Evolutionary conservation across 2,329 filamentous ascomycete genomes (phyloP), one percentile per base, ranked within the genome.

Genomic region (Thielaviopsis populi): DNA sequence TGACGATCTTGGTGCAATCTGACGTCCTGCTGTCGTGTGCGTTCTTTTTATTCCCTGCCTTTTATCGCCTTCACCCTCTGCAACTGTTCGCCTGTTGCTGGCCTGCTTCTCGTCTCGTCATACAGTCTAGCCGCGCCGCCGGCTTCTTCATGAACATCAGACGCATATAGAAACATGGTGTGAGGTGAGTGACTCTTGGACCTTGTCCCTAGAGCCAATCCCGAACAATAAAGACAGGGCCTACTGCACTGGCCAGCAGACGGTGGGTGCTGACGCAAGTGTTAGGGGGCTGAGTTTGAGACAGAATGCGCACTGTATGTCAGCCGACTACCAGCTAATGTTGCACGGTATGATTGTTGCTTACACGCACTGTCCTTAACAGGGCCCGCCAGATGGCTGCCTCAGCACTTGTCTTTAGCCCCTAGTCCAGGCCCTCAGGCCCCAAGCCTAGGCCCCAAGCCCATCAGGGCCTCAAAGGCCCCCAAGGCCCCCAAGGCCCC

Each of bases 251-350:
- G 27, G 53, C 53, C 53, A 30, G 53, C 50, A 8, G 5, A 27
- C n/a, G 53, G 53, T 56, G 53, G 53, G 53, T 56, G 53, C 53
- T 56, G 24, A 56, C 53, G 53, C 53, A 56, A 33, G 53, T n/a
- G 53, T 56, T 56, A 56, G 53, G 10, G 53, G 3, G 3, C 10
- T 3, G 24, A 33, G 53, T 56, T 37, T 37, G 24, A 56, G 27
- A 33, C 13, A 1, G 10, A 24, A 4, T n/a, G n/a, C 6, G 27
- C 53, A 56, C 53, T 30, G 53, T 13, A 11, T 22, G 13, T 1
- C 17, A 8, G 1, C 4, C 5, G 2, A 10, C 1, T 17, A 5
- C 22, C 17, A 37, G n/a, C n/a, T n/a, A n/a, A n/a, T 11, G 2
- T 19, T 3, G 4, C 13, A 56, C 53, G 13, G 53, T 56, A 6